Percentiles rank a stretch among this genome's conserved stretches.
phyloP scores from a whole-genome alignment of 2,329 filamentous ascomycete species.

The Neocatenulostroma microsporum region DNA sequence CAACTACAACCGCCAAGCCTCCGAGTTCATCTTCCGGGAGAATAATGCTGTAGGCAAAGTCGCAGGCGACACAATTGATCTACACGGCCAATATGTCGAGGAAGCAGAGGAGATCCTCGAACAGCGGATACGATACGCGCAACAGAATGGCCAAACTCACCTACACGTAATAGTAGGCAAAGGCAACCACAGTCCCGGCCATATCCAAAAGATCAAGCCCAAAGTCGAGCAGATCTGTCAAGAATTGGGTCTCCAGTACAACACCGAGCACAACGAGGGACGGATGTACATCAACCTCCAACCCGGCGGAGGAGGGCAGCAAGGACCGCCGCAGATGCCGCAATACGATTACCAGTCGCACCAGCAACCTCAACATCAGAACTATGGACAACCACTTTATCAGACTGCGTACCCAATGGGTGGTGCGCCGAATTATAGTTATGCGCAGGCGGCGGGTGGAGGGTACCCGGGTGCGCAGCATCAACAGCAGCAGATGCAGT shows the following conservation, averaged over 20 bases:
- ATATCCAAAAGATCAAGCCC: conserved; percentile 94
- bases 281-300: conserved; percentile 81
- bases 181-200: conserved; percentile 74
- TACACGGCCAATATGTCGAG: conserved; percentile 90
- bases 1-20: conserved; percentile 81
- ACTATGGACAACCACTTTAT: conserved; percentile 36
- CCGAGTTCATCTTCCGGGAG: conserved; percentile 89
- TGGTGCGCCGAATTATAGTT: conserved; percentile 29
- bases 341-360: conserved; percentile 39
- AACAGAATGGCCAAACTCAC: conserved; percentile 65
- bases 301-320: conserved; percentile 52
- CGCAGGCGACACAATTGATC: conserved; percentile 74
- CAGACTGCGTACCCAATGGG: conserved; percentile 33
- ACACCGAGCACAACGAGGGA: conserved; percentile 82
- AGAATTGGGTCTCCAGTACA: conserved; percentile 73
- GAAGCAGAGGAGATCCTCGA: conserved; percentile 90
- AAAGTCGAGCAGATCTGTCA: conserved; percentile 78
- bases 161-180: conserved; percentile 94
- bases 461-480: conserved; percentile 31
- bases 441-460: conserved; percentile 26
- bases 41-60: conserved; percentile 78
- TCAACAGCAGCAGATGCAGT: conserved; percentile 38
- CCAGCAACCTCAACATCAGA: conserved; percentile 25
- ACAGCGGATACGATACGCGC: conserved; percentile 72
- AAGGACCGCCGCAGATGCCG: conserved; percentile 33